Base-by-base conservation (phyloP, 495 filamentous ascomycete genomes). In the Podospora pseudopauciseta region DNA sequence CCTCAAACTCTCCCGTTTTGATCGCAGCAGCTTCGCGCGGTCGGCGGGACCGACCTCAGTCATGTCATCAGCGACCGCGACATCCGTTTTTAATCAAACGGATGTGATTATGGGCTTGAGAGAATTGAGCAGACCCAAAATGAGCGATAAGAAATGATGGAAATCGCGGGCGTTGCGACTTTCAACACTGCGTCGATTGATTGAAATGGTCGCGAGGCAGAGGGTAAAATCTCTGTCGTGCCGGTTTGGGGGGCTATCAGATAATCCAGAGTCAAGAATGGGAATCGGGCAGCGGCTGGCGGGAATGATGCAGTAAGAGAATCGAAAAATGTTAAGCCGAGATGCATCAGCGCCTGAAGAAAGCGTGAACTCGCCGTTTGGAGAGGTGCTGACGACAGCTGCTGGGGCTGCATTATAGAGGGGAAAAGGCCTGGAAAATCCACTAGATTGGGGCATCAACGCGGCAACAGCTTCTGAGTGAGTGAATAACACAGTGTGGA, bases 91-190 rank as follows among this genome's bases (percentile, higher is more conserved):
- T 74, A 76, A 75, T 71, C 79, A 85, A 86, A 84, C 81, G 82
- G 80, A 83, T 79, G 80, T 65, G 68, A 63, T 60, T 72, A 68
- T 71, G 65, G 63, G 74, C 65, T 73, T 78, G 70, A 79, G 74
- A 71, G 71, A 70, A 69, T 64, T 63, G 56, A 53, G 27, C 15
- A 63, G 74, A 79, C 77, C 80, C 76, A 79, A 66, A 72, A 64
- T 53, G 27, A 4, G 64, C 64, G 61, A 77, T 84, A 70, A 68
- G 64, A 78, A 75, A 64, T 70, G 87, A 90, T 88, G 82, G 74
- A 88, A 85, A 77, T 62, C 87, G 93, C 74, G 92, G 90, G 91
- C 86, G 88, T 72, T 88, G 88, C 66, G 85, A 88, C 68, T 77
- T 82, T 61, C 79, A 61, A 71, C 71, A 63, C 74, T 72, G 63